Base-by-base conservation (phyloP, 2,329 filamentous ascomycete genomes). In the Plectosphaerella cucumerina region DNA sequence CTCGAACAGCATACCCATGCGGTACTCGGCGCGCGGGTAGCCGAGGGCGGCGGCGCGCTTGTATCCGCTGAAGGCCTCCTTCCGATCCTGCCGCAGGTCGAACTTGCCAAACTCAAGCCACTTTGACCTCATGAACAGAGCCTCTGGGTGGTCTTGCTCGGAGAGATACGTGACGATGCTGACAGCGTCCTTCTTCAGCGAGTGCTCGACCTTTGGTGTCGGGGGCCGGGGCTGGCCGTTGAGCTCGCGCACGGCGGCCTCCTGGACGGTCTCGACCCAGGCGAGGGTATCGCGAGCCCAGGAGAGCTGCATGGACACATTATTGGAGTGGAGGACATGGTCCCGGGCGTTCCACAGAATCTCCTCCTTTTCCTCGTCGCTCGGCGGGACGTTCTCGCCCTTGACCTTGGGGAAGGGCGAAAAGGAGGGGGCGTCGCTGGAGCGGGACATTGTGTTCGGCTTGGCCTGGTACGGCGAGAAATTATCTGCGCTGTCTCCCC, bases 31-130 rank as follows among this genome's bases (percentile, higher is more conserved):
- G 60, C 94, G 81, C 20, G 87, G 84, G 70, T 92, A 96, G 52
- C 90, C 90, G 60, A 89, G 85, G 60, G 92, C 87, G 26, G 90
- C 87, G n/a, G 94, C 89, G 61, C 86, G 80, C 55, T 85, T 84
- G 71, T 97, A 99, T 61, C 87, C 89, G 54, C 85, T 73, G 66
- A 95, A 97, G 8, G 94, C 93, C 71, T 97, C 93, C 62, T 93
- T 92, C 73, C 96, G 96, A 74, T 99, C 94, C 53, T 91, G 78
- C 23, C 91, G 84, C 68, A 87, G 85, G 37, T 90, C 91, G 65
- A 97, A 97, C 65, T 96, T 96, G 60, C 94, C 94, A 76, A 97
- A 99, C 66, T 99, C 94, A 47, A 96, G 78, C 94, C 94, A 99
- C 80, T 96, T 97, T 53, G 91, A 90, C 61, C 85, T 85, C 75